Percentiles rank a stretch among this genome's conserved stretches.
phyloP scores from a whole-genome alignment of 2,329 filamentous ascomycete genomes.

The Amauroascus verrucosus region DNA sequence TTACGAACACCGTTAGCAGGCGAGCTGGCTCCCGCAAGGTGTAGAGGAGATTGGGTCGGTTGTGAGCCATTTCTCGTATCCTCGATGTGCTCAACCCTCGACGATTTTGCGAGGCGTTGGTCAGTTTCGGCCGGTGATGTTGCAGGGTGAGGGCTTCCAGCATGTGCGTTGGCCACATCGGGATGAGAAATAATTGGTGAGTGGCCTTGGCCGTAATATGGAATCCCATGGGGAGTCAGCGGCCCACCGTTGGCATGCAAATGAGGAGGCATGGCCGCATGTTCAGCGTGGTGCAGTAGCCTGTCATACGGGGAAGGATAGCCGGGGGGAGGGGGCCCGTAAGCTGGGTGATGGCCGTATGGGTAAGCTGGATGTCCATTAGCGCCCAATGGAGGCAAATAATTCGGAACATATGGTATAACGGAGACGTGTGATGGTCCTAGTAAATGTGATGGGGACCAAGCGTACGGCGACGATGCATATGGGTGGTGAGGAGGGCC shows the following conservation, averaged over 20 bases:
- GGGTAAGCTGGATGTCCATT: slow-evolving; percentile 23
- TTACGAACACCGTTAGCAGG: slow-evolving; percentile 18
- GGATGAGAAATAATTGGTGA: background rate
- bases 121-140: background rate
- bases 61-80: slow-evolving; percentile 2
- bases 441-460: slow-evolving; percentile 37
- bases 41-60: slow-evolving; percentile 24
- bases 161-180: background rate
- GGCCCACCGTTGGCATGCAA: slow-evolving; percentile 21
- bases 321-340: slow-evolving; percentile 21
- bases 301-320: slow-evolving; percentile 28
- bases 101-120: background rate
- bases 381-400: slow-evolving; percentile 28
- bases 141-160: slow-evolving; percentile 2
- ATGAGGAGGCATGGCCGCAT: slow-evolving; percentile 19
- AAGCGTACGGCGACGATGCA: slow-evolving; percentile 31
- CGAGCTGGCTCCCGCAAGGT: slow-evolving; percentile 16
- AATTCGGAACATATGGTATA: slow-evolving; percentile 28
- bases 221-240: slow-evolving; percentile 5
- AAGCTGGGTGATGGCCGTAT: slow-evolving; percentile 26
- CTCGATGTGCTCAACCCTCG: background rate
- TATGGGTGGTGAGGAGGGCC: slow-evolving; percentile 32
- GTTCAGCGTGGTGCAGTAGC: slow-evolving; percentile 26
- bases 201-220: slow-evolving; percentile 6
- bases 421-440: slow-evolving; percentile 33